Evolutionary conservation across 805 yeast genomes (phyloP), one percentile per base, ranked within the genome.

Genomic region (Pichia nanzhaoensis): DNA sequence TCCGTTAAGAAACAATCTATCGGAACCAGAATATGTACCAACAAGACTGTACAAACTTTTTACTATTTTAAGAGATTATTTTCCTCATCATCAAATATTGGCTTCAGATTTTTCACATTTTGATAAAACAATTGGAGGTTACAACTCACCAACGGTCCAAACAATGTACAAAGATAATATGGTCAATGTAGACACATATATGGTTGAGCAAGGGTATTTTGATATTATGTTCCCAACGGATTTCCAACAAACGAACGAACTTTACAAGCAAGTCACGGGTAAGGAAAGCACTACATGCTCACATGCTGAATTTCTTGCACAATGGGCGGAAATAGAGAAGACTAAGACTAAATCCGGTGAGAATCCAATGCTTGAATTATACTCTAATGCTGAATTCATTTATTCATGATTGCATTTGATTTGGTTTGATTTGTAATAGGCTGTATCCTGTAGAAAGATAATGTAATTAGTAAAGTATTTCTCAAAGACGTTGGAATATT

Each of bases 221-320:
- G 95, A 87, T 61, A 86, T 87, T 41, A 78, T 85, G 82, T 87
- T 87, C 57, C 86, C 95, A 9, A 87, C 95, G 0, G 84, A 87
- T 56, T 88, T 87, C 60, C 64, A 66, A 7, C 66, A 79, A 8
- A 77, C 80, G 4, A 69, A 75, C 34, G 82, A 80, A 40, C 49
- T 86, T 48, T 88, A 87, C 57, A 66, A 69, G 16, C 74, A 75
- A 49, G 75, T 84, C 14, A 74, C 81, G 18, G 88, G 88, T 0
- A 82, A 76, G 53, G 59, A 71, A 3, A 72, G 81, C 14, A 66
- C 64, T 43, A 74, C 75, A 0, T 69, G 75, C 35, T 63, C 78
- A 32, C 95, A 87, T 61, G 63, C 69, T 7, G 84, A 78, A 16
- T 87, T 84, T 51, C 60, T 87, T 51, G 71, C 68, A 47, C 70